A percentile compares a stretch with the other conserved stretches of the same genome.
Conservation (phyloP, 371 early-diverging fungal species). For the Mortierella sp. region DNA sequence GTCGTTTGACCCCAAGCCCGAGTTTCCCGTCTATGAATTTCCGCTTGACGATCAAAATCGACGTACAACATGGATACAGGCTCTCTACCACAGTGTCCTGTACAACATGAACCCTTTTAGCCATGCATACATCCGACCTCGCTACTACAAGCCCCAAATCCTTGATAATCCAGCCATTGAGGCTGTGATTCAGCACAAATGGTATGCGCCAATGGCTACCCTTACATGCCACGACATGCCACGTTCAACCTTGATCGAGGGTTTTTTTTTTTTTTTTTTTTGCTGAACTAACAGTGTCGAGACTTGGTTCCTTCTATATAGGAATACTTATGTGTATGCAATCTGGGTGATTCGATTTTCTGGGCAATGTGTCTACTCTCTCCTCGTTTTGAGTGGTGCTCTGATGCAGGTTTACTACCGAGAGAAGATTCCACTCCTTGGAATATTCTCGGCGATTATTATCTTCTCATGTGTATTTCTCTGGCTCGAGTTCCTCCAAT, state of each 20-base stretch:
- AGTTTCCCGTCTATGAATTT: too few species aligned
- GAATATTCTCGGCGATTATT: constrained; percentile 12
- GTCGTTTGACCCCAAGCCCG: not conserved
- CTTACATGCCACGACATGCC: too few species aligned
- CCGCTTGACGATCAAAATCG: too few species aligned
- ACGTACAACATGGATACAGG: too few species aligned
- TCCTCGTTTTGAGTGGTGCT: constrained; percentile 5
- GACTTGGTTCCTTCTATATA: not conserved
- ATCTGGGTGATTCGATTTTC: constrained; percentile 26
- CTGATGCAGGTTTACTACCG: constrained; percentile 9
- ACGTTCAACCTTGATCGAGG: too few species aligned
- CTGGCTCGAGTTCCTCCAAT: constrained; percentile 23
- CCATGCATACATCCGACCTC: too few species aligned
- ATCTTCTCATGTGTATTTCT: constrained; percentile 7
- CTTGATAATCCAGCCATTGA: constrained; percentile 37
- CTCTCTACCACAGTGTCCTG: too few species aligned
- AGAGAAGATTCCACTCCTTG: not conserved
- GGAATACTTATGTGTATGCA: constrained; percentile 22
- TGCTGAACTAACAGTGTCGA: too few species aligned
- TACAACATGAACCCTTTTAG: too few species aligned
- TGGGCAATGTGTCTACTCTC: constrained; percentile 12
- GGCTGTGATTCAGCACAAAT: constrained; percentile 27
- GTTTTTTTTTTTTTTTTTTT: too few species aligned
- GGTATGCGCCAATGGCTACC: constrained; percentile 7
- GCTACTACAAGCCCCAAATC: not conserved